Evolutionary conservation across 1,139 yeast species (phyloP), one percentile per base, ranked within the genome.

Genomic region (Saccharomyces pastorianus): DNA sequence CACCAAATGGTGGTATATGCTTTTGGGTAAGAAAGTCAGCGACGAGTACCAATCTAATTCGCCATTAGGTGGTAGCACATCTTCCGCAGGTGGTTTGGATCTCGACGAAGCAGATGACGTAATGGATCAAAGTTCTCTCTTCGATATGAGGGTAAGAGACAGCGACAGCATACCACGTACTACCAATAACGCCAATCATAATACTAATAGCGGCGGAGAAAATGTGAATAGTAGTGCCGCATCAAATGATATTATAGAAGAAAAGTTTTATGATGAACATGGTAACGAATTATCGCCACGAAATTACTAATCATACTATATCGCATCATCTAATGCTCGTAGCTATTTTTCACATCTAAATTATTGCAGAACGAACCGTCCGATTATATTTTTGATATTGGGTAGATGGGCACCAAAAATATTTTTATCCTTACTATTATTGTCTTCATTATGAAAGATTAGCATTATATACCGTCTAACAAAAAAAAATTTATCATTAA

Each of bases 1-100:
- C 13, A 63, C 64, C 11, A 64, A 62, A 50, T 62, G 64, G 58
- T 66, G 70, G 70, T 59, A 59, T 48, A 55, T 58, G 9, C 48
- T 66, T 42, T 53, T 66, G 53, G 70, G 70, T 23, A 64, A 65
- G 47, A 61, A 64, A 49, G 56, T 61, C 17, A 59, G 58, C 44
- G 63, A 61, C 44, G 62, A 61, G 38, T 67, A 66, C 53, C 69
- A 65, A 26, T 62, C 67, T 26, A 62, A 59, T 31, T 58, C 66
- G 3, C 69, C 70, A 2, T 51, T 65, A n/a, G 69, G 69, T 4
- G 59, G 56, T 14, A 56, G 60, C 14, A 54, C 63, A 9, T 58
- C 66, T 2, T 64, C 60, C 2, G 54, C 55, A 17, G 57, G 49
- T 9, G 53, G 48, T 34, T 34, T 51, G 8, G 53, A 47, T 20